These are phyloP conservation scores for Cercospora beticola DNA, from an alignment of 2,329 filamentous ascomycete species.

Conservation along the genomic window DNA sequence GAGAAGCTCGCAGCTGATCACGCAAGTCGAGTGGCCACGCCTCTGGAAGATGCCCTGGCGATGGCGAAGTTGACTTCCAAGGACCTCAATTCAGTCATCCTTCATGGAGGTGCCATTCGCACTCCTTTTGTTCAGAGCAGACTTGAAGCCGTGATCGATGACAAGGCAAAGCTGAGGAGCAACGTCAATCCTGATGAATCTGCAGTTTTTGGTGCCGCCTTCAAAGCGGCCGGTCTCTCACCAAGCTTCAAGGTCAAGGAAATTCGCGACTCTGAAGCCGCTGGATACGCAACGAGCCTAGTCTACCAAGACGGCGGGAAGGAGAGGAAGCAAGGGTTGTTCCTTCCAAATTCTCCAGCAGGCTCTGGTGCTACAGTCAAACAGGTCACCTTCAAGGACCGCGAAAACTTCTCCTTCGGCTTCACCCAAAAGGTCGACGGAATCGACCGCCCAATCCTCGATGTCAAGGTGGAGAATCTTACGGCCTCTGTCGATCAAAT, in stretches of 20 bases:
- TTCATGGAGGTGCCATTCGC: conserved; percentile 85
- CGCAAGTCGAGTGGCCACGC: conserved; percentile 64
- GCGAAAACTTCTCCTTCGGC: conserved; percentile 74
- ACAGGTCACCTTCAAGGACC: conserved; percentile 79
- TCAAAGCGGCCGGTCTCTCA: conserved; percentile 88
- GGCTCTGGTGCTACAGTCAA: conserved; percentile 64
- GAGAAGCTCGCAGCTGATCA: conserved; percentile 73
- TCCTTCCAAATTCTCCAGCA: conserved; percentile 72
- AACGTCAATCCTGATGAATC: conserved; percentile 98
- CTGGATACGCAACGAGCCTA: conserved; percentile 71
- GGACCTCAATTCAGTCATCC: conserved; percentile 85
- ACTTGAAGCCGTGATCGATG: conserved; percentile 73
- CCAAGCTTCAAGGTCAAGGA: conserved; percentile 98
- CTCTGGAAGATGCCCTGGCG: conserved; percentile 72
- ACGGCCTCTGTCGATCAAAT: conserved; percentile 78
- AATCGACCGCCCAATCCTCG: conserved; percentile 60
- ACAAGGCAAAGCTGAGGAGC: conserved; percentile 75
- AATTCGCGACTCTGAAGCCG: conserved; percentile 77
- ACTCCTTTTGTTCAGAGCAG: conserved; percentile 93
- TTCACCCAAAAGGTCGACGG: conserved; percentile 72
- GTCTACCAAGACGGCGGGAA: conserved; percentile 68
- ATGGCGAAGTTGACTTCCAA: conserved; percentile 68
- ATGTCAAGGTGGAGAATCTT: conserved; percentile 77
- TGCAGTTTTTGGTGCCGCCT: conserved; percentile 91
- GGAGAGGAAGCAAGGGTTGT: conserved; percentile 76